phyloP scores from a whole-genome alignment of 345 rosid species.

The Euphorbia lathyris region DNA sequence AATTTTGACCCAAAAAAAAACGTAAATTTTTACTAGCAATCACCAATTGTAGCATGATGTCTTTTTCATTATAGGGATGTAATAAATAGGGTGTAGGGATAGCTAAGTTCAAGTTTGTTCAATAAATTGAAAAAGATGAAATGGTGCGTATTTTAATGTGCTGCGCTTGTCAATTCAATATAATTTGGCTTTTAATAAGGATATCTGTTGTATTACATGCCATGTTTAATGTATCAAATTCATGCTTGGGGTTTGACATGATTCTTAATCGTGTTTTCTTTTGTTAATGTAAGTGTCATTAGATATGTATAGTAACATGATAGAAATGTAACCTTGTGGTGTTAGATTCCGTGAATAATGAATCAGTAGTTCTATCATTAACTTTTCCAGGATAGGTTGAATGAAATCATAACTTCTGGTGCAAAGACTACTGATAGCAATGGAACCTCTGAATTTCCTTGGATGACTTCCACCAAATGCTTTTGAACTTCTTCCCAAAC shows the following conservation, averaged over 20 bases:
- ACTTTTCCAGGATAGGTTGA: conserved; percentile 69
- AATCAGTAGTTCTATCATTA: conserved; percentile 5
- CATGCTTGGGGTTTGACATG: background rate
- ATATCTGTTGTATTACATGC: background rate
- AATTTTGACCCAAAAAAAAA: too few relatives aligned
- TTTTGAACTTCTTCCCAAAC: conserved; percentile 60
- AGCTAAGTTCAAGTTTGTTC: background rate
- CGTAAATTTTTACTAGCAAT: too few relatives aligned
- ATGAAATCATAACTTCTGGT: conserved; percentile 72
- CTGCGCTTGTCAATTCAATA: background rate
- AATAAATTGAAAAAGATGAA: background rate
- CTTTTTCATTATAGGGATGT: background rate
- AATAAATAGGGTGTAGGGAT: background rate
- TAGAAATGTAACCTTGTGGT: background rate
- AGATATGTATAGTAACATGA: background rate
- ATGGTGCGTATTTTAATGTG: background rate
- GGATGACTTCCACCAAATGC: conserved; percentile 93
- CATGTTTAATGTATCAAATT: background rate
- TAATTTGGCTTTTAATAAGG: background rate
- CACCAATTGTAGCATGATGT: too few relatives aligned
- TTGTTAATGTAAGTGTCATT: background rate
- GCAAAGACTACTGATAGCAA: conserved; percentile 44
- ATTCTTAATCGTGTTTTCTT: background rate
- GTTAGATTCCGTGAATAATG: background rate
- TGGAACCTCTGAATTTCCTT: conserved; percentile 64